These are phyloP conservation scores for Apiospora kogelbergensis DNA, from an alignment of 2,329 filamentous ascomycete species.

Conservation along the genomic window DNA sequence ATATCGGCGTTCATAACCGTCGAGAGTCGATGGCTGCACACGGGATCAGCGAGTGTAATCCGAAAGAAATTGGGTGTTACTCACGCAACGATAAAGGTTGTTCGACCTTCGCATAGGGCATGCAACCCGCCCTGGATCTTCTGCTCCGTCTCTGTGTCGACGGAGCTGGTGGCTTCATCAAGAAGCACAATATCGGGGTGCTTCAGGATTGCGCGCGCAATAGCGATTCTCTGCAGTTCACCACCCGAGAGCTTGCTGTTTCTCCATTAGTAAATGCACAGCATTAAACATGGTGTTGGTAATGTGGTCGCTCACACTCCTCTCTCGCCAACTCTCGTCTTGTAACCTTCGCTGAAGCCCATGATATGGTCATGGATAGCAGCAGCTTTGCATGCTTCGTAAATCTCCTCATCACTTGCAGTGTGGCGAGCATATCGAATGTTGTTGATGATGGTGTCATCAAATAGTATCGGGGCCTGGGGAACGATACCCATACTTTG, in stretches of 20 bases:
- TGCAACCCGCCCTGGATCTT: constrained; percentile 64
- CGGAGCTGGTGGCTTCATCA: constrained; percentile 75
- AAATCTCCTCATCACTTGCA: constrained; percentile 49
- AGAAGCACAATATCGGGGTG: constrained; percentile 73
- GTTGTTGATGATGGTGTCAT: constrained; percentile 56
- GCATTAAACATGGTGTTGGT: too few species aligned
- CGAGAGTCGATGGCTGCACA: constrained; percentile 61
- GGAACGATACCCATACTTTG: constrained; percentile 45
- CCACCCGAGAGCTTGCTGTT: constrained; percentile 62
- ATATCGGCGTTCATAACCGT: constrained; percentile 70
- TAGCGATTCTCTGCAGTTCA: constrained; percentile 66
- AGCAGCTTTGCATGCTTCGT: constrained; percentile 50
- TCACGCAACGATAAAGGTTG: constrained; percentile 66
- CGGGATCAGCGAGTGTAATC: constrained; percentile 17
- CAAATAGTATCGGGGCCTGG: constrained; percentile 48
- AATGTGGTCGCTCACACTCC: constrained; percentile 39
- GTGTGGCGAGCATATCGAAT: constrained; percentile 50
- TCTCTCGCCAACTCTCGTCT: constrained; percentile 53
- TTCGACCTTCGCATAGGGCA: constrained; percentile 58
- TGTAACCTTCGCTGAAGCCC: constrained; percentile 52
- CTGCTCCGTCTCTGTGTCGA: constrained; percentile 69
- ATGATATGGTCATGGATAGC: constrained; percentile 56
- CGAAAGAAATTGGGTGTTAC: constrained; percentile 23
- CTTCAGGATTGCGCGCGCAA: constrained; percentile 71
- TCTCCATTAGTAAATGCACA: constrained; percentile 15